Evolutionary conservation across 495 filamentous ascomycete genomes (phyloP), one percentile per base, ranked within the genome.

Genomic region (Penicillium canescens): DNA sequence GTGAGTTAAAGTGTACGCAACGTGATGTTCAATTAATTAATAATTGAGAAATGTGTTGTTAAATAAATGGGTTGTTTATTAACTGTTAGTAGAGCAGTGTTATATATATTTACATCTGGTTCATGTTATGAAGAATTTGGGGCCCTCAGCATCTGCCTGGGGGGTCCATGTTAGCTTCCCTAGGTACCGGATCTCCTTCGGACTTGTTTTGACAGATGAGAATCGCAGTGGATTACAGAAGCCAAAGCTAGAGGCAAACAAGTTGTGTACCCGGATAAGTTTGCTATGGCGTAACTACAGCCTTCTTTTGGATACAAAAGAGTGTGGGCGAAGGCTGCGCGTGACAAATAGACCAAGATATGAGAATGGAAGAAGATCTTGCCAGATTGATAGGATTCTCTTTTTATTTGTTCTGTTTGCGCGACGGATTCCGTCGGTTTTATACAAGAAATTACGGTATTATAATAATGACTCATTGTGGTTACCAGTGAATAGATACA

Each of bases 401-500:
- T n/a, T 38, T 41, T 50, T 35, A 28, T 46, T 47, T 47, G 44
- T 21, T 47, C 44, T 47, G 31, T 49, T n/a, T n/a, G n/a, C n/a
- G n/a, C n/a, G n/a, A n/a, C n/a, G n/a, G n/a, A n/a, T n/a, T n/a
- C n/a, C n/a, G 39, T 49, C 46, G n/a, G 35, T 40, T 49, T 49
- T 18, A n/a, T 49, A 40, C 46, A 37, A 49, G 31, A 37, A 49
- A 49, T 42, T 49, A 49, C 46, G 46, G 31, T 49, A 37, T 16
- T 49, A 49, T 42, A 42, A 42, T 20, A 42, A 42, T 42, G 41
- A 42, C 41, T 42, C 41, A 42, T 42, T 42, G 41, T 42, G 41
- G 18, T 42, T 38, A 49, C 46, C 46, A 49, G 46, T 23, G 46
- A 49, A 49, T 37, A 49, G 39, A 49, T 39, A 49, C 46, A 49